phyloP scores from a whole-genome alignment of 176 grass and related monocot genomes.

The Musa acuminata region DNA sequence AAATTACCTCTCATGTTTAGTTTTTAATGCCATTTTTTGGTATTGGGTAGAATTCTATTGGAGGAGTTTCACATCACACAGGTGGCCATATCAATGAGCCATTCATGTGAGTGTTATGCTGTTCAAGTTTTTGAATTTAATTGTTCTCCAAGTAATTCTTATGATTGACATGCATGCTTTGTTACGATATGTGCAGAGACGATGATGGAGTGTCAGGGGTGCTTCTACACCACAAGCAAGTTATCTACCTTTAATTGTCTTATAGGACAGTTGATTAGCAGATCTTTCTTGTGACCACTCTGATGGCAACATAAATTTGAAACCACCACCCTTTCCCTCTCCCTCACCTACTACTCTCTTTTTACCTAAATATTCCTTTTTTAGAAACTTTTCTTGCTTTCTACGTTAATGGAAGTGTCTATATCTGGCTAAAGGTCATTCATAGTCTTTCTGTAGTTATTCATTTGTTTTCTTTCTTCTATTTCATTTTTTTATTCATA shows the following conservation, averaged over 20 bases:
- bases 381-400: no score
- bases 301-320: background rate
- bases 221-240: conserved; percentile 98
- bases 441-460: no score
- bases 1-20: background rate
- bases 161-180: background rate
- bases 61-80: conserved; percentile 77
- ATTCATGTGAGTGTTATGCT: conserved; percentile 56
- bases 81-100: conserved; percentile 85
- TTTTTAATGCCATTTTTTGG: background rate
- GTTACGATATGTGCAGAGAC: conserved; percentile 37
- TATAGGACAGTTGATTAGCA: conserved; percentile 27
- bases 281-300: conserved; percentile 3
- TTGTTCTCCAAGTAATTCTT: background rate
- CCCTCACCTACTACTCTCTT: no score
- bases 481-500: background rate
- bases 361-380: no score
- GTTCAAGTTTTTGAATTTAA: conserved; percentile 5
- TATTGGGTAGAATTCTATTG: conserved; percentile 72
- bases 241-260: conserved; percentile 32
- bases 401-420: no score
- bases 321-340: no score
- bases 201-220: conserved; percentile 82
- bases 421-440: no score
- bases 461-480: background rate